Evolutionary conservation across 73 alveolate species (phyloP).

Genomic region (Stentor roeselii): DNA sequence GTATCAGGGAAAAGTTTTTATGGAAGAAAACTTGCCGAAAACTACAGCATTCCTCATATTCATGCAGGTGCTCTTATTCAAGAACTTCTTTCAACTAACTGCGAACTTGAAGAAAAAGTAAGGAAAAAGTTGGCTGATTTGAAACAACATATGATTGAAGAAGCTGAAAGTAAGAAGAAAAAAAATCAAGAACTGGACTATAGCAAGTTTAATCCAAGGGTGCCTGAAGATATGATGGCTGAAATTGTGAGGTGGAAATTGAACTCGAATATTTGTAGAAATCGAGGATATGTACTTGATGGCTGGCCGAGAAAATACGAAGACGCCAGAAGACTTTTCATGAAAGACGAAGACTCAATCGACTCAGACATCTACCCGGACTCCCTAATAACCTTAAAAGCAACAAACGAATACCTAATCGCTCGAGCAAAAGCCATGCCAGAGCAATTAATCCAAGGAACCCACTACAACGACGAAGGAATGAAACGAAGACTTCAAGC

Average conservation of each 20-base stretch:
- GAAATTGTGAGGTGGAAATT: constrained; percentile 78
- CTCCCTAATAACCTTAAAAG: constrained; percentile 40
- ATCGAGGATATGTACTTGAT: constrained; percentile 88
- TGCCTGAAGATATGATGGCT: constrained; percentile 70
- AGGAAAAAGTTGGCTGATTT: constrained; percentile 50
- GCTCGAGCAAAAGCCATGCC: constrained; percentile 37
- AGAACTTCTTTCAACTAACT: constrained; percentile 24
- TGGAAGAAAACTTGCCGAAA: constrained; percentile 66
- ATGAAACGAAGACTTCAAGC: constrained; percentile 55
- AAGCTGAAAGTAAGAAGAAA: constrained; percentile 26
- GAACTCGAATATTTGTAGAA: constrained; percentile 66
- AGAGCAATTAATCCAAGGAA: constrained; percentile 31
- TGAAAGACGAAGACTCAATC: constrained; percentile 28
- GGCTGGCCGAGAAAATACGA: constrained; percentile 83
- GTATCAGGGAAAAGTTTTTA: constrained; percentile 80
- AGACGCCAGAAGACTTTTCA: constrained; percentile 72
- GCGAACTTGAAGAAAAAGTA: constrained; percentile 61
- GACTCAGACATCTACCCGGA: constrained; percentile 52
- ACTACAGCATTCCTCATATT: constrained; percentile 77
- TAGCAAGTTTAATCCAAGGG: constrained; percentile 35
- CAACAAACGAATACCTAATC: constrained; percentile 37
- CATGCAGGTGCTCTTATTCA: constrained; percentile 57
- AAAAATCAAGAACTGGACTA: constrained; percentile 29
- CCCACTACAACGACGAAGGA: constrained; percentile 53
- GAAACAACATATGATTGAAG: constrained; percentile 25